Conservation (phyloP, 345 rosid species). For the Orychophragmus violaceus region DNA sequence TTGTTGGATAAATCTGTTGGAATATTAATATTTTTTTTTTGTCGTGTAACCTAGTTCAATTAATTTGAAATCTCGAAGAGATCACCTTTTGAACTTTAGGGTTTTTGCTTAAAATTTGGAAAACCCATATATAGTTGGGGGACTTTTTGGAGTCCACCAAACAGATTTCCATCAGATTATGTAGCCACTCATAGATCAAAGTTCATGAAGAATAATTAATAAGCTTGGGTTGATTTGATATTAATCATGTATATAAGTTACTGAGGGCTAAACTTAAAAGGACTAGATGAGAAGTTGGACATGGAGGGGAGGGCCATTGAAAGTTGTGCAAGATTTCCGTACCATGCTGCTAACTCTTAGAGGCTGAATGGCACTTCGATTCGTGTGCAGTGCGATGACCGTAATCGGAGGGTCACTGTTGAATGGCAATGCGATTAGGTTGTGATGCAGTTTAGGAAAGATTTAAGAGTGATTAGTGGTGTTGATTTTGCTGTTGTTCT, state of each 20-base stretch:
- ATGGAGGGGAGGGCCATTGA: conserved; percentile 80
- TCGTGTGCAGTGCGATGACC: too few species aligned
- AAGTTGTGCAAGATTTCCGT: neutral
- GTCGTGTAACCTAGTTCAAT: neutral
- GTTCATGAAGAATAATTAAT: neutral
- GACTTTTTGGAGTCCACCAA: neutral
- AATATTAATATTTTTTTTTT: too few species aligned
- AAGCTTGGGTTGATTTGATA: neutral
- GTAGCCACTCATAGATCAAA: neutral
- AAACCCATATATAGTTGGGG: too few species aligned
- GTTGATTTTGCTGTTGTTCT: too few species aligned
- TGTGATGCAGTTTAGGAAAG: too few species aligned
- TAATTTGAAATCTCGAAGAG: neutral
- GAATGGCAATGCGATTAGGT: too few species aligned
- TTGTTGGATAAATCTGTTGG: too few species aligned
- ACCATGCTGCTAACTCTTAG: too few species aligned
- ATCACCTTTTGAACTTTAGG: neutral
- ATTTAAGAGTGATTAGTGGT: too few species aligned
- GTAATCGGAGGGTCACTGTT: too few species aligned
- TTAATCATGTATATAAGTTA: conserved; percentile 43
- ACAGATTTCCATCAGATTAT: neutral
- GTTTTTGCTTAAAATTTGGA: neutral
- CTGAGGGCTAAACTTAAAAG: conserved; percentile 11
- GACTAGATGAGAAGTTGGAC: conserved; percentile 68
- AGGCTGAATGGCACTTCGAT: too few species aligned